Percentiles rank a stretch among this genome's conserved stretches.
These are phyloP conservation scores for Fusarium sp. DNA, from an alignment of 2,329 filamentous ascomycete genomes.

Conservation along the genomic window DNA sequence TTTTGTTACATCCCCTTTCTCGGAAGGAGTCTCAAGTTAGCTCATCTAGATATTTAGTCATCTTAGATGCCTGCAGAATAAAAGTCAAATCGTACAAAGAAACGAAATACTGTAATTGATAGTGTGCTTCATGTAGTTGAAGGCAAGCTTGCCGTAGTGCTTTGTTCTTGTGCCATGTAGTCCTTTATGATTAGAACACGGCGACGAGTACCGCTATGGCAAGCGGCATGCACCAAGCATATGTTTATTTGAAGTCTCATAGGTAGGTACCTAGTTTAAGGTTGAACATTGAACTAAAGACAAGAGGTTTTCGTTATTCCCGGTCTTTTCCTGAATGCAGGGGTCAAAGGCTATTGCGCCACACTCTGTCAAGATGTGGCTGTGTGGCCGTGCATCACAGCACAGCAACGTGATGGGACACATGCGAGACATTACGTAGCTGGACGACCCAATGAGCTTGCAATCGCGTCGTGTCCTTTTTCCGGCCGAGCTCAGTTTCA, in stretches of 20 bases:
- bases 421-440: conserved; percentile 35
- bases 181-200: background rate
- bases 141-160: background rate
- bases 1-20: background rate
- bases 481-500: conserved; percentile 36
- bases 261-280: no score
- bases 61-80: background rate
- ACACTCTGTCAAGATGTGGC: conserved; percentile 14
- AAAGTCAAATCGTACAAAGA: background rate
- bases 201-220: background rate
- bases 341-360: background rate
- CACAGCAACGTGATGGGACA: conserved; percentile 4
- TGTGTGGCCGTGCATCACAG: conserved; percentile 9
- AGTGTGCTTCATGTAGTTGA: background rate
- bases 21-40: background rate
- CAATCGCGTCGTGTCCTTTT: conserved; percentile 50
- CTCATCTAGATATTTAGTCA: background rate
- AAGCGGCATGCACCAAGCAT: background rate
- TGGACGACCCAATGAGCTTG: conserved; percentile 45
- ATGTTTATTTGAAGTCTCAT: background rate
- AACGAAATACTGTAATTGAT: background rate
- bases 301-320: background rate
- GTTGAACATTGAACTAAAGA: background rate
- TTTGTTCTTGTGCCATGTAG: background rate
- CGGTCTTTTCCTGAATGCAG: background rate